Conservation (phyloP, 441 rosid species). For the Bocquillonia castaneifolia region DNA sequence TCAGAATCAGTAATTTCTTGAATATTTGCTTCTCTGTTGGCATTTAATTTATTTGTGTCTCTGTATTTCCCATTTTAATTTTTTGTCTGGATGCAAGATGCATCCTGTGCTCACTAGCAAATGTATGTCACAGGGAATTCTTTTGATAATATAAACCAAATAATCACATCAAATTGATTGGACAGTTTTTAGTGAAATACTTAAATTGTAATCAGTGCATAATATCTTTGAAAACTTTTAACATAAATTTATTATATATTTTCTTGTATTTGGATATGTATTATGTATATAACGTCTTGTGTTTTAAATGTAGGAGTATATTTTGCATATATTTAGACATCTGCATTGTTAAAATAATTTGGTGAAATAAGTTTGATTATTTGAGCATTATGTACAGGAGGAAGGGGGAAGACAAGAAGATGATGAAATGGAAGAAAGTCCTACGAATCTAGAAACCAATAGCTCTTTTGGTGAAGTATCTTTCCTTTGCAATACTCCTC, state of each 20-base stretch:
- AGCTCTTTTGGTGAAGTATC: constrained; percentile 71
- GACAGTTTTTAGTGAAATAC: neutral
- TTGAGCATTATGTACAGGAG: constrained; percentile 38
- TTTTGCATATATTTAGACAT: neutral
- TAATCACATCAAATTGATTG: neutral
- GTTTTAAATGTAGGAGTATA: neutral
- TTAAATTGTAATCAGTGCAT: neutral
- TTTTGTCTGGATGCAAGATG: neutral
- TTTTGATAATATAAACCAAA: neutral
- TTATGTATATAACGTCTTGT: too few species aligned
- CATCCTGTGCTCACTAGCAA: neutral
- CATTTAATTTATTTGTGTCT: neutral
- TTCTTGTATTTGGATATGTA: too few species aligned
- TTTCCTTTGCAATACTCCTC: constrained; percentile 74
- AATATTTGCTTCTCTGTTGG: neutral
- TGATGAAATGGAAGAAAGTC: constrained; percentile 46
- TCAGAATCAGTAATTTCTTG: neutral
- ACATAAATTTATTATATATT: neutral
- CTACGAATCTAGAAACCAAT: constrained; percentile 37
- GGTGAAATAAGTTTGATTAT: neutral
- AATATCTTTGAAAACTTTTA: neutral
- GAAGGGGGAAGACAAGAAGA: constrained; percentile 53
- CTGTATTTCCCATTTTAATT: neutral
- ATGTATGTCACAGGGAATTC: neutral
- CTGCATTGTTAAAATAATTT: neutral